Conservation (phyloP, 768 basidiomycete species). For the Hericium rajendrae region DNA sequence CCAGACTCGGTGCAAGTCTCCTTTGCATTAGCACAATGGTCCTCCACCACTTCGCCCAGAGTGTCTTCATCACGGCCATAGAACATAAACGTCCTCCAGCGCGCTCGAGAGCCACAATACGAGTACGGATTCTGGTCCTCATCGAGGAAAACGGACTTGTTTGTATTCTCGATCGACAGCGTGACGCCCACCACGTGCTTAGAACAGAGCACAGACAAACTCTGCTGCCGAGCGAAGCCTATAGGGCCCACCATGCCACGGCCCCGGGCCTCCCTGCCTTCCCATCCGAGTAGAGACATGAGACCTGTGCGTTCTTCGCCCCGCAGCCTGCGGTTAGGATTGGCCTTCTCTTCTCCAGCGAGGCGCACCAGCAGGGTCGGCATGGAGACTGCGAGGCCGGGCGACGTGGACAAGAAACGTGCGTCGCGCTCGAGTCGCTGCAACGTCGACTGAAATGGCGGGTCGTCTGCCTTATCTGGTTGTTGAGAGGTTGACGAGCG, state of each 20-base stretch:
- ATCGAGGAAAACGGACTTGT: background rate
- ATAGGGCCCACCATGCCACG: slow-evolving; percentile 37
- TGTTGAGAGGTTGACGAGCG: background rate
- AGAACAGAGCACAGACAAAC: slow-evolving; percentile 41
- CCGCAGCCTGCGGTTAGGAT: slow-evolving; percentile 30
- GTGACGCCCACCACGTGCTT: slow-evolving; percentile 21
- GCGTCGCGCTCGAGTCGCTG: slow-evolving; percentile 30
- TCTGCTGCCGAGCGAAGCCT: slow-evolving; percentile 53
- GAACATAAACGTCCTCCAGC: slow-evolving; percentile 37
- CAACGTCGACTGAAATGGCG: slow-evolving; percentile 31
- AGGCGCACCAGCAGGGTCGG: slow-evolving; percentile 42
- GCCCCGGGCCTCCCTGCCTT: slow-evolving; percentile 27
- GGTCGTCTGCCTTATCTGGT: slow-evolving; percentile 1
- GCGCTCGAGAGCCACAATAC: slow-evolving; percentile 35
- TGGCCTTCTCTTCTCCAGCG: slow-evolving; percentile 37
- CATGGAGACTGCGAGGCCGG: slow-evolving; percentile 36
- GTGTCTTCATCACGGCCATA: slow-evolving; percentile 17
- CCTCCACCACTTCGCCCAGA: slow-evolving; percentile 35
- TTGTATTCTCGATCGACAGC: too few species aligned
- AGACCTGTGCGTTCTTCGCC: slow-evolving; percentile 52
- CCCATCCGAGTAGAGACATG: slow-evolving; percentile 52
- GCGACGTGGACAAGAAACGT: slow-evolving; percentile 42
- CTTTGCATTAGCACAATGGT: slow-evolving; percentile 22
- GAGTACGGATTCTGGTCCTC: slow-evolving; percentile 9
- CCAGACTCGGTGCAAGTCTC: slow-evolving; percentile 30